Base-by-base conservation (phyloP, 305 asterid genomes). In the Rubia peregrina region DNA sequence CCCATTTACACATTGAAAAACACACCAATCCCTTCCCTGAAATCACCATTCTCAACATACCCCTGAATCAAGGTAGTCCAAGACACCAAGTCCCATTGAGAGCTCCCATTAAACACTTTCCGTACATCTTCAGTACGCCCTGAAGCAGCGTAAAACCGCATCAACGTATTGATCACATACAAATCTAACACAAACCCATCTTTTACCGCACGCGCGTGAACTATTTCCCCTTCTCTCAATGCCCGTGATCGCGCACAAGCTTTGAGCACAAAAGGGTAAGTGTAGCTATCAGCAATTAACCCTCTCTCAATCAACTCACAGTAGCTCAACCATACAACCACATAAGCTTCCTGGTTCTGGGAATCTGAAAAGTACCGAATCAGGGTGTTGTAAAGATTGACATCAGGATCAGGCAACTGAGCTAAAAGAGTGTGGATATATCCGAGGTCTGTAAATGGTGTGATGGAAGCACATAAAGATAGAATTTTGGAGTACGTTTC, bases 51-150 rank as follows among this genome's bases (percentile, higher is more conserved):
- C 53, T 74, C 76, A 55, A 78, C 87, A 53, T 78, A 80, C 70
- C 85, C 85, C 71, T 83, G 85, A 70, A 80, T 78, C 76, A 83
- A 74, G 9, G 75, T 67, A 61, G 87, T 83, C 85, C 85, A 80
- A 1, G 87, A 80, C 61, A 83, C 85, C 82, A 83, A 74, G 53
- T 83, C 83, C 71, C 75, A 0, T 2, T 66, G 69, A 69, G 72
- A 74, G 72, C 80, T 78, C 67, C 60, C 75, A 77, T 80, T 82
- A 70, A 78, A 80, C 82, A 78, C 80, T 78, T 78, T 83, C 75
- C 77, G 57, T 2, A 51, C 77, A 24, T 66, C 73, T 21, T 16
- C 74, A 56, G 72, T 55, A 38, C 55, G 72, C 30, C 87, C 87
- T 61, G 78, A 71, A 59, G 71, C 77, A 73, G 68, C 80, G 66